These are phyloP conservation scores for Bipolaris victoriae DNA, from an alignment of 2,329 filamentous ascomycete genomes.

Conservation along the genomic window DNA sequence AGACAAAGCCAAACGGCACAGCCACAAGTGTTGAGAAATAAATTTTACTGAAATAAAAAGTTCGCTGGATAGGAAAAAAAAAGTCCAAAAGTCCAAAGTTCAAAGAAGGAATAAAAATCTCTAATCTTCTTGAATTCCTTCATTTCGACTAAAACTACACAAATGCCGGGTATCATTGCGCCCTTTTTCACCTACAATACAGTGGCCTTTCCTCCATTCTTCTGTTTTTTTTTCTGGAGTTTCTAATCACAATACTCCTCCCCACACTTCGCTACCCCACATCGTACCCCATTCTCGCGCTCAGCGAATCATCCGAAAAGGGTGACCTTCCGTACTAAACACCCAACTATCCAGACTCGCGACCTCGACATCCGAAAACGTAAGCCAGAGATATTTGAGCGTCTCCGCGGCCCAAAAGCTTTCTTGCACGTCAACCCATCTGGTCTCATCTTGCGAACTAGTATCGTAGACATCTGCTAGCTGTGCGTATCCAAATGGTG, in stretches of 20 bases:
- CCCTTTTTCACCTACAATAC: not conserved
- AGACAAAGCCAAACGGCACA: no score
- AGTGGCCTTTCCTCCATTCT: not conserved
- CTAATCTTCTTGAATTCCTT: no score
- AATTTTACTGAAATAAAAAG: no score
- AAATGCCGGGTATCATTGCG: conserved; percentile 5
- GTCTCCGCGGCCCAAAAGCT: conserved; percentile 52
- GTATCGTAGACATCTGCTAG: conserved; percentile 44
- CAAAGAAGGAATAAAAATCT: no score
- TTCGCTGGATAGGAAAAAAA: no score
- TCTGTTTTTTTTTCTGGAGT: no score
- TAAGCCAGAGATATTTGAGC: conserved; percentile 51
- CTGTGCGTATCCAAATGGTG: conserved; percentile 49
- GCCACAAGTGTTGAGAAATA: no score
- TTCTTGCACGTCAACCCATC: conserved; percentile 48
- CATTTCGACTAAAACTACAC: not conserved
- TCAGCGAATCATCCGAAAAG: conserved; percentile 49
- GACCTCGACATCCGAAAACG: conserved; percentile 45
- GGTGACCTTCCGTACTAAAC: conserved; percentile 54
- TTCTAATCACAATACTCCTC: no score
- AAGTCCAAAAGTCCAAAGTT: no score
- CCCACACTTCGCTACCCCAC: no score
- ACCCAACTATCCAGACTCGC: conserved; percentile 52
- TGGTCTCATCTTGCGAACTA: conserved; percentile 24
- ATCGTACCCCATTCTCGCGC: not conserved